A percentile compares a stretch with the other conserved stretches of the same genome.
phyloP scores from a whole-genome alignment of 108 stramenopile species.

The Nitzschia palea region DNA sequence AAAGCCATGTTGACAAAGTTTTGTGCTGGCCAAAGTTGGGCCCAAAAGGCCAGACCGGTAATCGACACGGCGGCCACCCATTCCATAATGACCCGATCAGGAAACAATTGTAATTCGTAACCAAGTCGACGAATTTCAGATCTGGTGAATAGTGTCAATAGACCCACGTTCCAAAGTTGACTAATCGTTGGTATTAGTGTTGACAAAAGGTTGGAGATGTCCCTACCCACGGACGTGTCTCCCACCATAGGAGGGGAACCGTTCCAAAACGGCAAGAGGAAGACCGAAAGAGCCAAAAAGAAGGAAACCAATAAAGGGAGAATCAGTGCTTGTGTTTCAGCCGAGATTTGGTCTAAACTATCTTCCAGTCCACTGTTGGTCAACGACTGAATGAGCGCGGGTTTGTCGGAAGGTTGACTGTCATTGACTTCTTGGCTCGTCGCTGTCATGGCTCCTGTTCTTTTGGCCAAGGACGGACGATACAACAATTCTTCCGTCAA shows the following conservation, averaged over 20 bases:
- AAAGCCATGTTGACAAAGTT: slow-evolving; percentile 58
- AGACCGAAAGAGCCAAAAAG: slow-evolving; percentile 28
- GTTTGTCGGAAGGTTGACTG: not conserved
- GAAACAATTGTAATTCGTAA: slow-evolving; percentile 9
- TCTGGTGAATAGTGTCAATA: slow-evolving; percentile 31
- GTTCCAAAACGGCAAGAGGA: slow-evolving; percentile 6
- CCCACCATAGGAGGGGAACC: not conserved
- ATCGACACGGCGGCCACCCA: slow-evolving; percentile 13
- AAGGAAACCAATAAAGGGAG: slow-evolving; percentile 26
- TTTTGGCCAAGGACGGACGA: slow-evolving; percentile 10
- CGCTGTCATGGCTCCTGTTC: not conserved
- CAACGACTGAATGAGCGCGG: slow-evolving; percentile 8
- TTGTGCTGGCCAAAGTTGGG: slow-evolving; percentile 43
- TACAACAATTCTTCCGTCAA: slow-evolving; percentile 32
- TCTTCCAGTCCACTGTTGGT: slow-evolving; percentile 18
- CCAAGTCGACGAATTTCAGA: slow-evolving; percentile 31
- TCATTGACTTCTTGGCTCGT: not conserved
- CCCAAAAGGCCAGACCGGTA: slow-evolving; percentile 17
- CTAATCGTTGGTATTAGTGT: slow-evolving; percentile 13
- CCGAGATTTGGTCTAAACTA: slow-evolving; percentile 21
- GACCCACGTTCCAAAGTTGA: slow-evolving; percentile 26
- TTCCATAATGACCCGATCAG: slow-evolving; percentile 11
- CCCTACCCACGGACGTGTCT: not conserved
- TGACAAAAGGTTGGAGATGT: slow-evolving; percentile 2
- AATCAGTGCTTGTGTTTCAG: slow-evolving; percentile 27